Evolutionary conservation across 225 moss, liverwort and hornwort genomes (phyloP).

Genomic region (Straminergon stramineum): DNA sequence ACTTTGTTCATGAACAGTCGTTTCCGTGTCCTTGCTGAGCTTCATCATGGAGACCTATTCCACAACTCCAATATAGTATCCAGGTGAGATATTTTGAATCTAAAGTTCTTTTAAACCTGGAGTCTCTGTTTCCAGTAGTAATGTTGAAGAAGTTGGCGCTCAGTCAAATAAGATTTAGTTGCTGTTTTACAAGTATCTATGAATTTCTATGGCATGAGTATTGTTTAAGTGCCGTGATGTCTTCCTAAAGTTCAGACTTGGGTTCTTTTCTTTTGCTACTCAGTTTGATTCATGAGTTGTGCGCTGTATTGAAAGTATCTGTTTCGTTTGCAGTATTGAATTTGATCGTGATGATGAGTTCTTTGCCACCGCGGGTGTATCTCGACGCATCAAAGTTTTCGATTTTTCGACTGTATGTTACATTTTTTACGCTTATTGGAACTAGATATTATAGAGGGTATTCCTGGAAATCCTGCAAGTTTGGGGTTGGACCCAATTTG

Average conservation of each 20-base stretch:
- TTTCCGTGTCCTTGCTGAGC: constrained; percentile 79
- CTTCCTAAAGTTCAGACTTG: not conserved
- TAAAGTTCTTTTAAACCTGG: not conserved
- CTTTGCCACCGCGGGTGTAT: constrained; percentile 96
- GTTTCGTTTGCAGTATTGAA: constrained; percentile 65
- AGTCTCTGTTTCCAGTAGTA: not conserved
- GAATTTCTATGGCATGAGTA: not conserved
- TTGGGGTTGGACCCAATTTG: not conserved
- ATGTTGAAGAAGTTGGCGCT: not conserved
- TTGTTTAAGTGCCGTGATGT: not conserved
- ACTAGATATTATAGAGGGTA: not conserved
- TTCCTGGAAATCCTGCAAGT: not conserved
- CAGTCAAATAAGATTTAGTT: not conserved
- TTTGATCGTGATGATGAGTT: constrained; percentile 94
- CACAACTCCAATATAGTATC: constrained; percentile 81
- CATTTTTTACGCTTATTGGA: not conserved
- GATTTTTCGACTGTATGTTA: constrained; percentile 66
- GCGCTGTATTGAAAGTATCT: not conserved
- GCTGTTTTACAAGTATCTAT: not conserved
- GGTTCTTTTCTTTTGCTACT: not conserved
- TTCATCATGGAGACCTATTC: constrained; percentile 83
- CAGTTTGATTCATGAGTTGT: not conserved
- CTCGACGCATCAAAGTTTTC: constrained; percentile 89
- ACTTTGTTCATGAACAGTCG: constrained; percentile 24
- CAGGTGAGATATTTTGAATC: constrained; percentile 30